Evolutionary conservation across 2,329 filamentous ascomycete species (phyloP).

Genomic region (Cryphonectria parasitica): DNA sequence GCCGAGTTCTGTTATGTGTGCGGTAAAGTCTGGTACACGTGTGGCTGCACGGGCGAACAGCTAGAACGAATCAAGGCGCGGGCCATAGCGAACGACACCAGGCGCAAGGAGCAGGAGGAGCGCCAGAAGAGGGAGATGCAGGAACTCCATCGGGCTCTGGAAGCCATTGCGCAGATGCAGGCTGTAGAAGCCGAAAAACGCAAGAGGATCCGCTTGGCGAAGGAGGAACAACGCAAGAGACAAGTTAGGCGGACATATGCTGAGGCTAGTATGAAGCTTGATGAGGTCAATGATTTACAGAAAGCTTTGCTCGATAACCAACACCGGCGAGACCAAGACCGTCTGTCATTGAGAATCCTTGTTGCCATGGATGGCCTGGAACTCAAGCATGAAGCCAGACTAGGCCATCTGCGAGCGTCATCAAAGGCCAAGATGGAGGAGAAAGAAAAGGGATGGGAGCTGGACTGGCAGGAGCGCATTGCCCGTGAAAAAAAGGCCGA

Average conservation of each 20-base stretch:
- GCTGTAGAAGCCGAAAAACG: constrained; percentile 48
- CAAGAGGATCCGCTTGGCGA: constrained; percentile 45
- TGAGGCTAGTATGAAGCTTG: constrained; percentile 42
- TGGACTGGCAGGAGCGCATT: constrained; percentile 48
- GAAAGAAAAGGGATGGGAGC: constrained; percentile 41
- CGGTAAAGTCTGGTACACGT: constrained; percentile 72
- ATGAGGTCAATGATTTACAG: constrained; percentile 49
- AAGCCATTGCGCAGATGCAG: constrained; percentile 54
- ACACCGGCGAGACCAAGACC: constrained; percentile 43
- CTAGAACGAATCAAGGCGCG: constrained; percentile 45
- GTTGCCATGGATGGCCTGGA: constrained; percentile 38
- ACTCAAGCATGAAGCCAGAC: constrained; percentile 41
- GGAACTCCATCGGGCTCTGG: constrained; percentile 45
- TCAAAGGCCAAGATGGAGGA: constrained; percentile 38
- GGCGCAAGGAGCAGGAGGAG: constrained; percentile 40
- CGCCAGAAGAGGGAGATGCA: constrained; percentile 41
- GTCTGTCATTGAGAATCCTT: constrained; percentile 33
- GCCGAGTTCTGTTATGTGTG: constrained; percentile 87
- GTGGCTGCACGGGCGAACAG: constrained; percentile 61
- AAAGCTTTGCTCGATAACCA: constrained; percentile 41
- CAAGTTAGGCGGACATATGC: constrained; percentile 45
- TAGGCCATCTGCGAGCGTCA: constrained; percentile 35
- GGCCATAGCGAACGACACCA: constrained; percentile 39
- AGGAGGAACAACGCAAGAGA: constrained; percentile 43
- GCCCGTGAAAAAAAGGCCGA: constrained; percentile 49